phyloP scores from a whole-genome alignment of 2,329 filamentous ascomycete genomes.

The Paecilomyces sp. region DNA sequence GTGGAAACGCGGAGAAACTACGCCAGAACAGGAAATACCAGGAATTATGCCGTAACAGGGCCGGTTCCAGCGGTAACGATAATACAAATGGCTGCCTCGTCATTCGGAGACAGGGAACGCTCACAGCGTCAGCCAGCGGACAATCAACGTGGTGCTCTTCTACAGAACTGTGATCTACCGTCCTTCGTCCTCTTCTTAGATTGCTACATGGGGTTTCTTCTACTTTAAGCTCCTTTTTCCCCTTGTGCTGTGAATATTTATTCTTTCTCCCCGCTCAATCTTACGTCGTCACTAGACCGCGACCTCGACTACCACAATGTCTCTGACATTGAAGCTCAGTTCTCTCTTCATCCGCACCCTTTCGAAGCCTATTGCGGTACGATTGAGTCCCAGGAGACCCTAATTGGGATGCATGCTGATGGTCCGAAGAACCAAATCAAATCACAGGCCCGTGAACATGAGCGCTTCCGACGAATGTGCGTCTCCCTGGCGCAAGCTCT shows the following conservation, averaged over 20 bases:
- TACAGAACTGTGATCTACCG: background rate
- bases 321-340: slow-evolving; percentile 58
- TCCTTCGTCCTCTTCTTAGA: background rate
- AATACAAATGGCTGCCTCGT: background rate
- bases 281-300: background rate
- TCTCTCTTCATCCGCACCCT: slow-evolving; percentile 58
- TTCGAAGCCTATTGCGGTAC: slow-evolving; percentile 61
- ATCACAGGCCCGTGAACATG: slow-evolving; percentile 60
- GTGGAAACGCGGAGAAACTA: background rate
- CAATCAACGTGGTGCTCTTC: background rate
- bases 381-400: slow-evolving; percentile 12
- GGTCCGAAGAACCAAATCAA: slow-evolving; percentile 58
- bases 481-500: slow-evolving; percentile 57
- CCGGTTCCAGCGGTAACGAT: background rate
- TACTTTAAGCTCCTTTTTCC: background rate
- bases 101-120: background rate
- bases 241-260: background rate
- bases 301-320: slow-evolving; percentile 39
- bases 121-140: background rate
- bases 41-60: background rate
- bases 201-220: background rate
- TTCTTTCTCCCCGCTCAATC: background rate
- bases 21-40: background rate
- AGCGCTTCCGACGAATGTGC: slow-evolving; percentile 56
- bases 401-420: slow-evolving; percentile 13